Base-by-base conservation (phyloP, 1,284 basidiomycete genomes). In the Ceratobasidium sp. region DNA sequence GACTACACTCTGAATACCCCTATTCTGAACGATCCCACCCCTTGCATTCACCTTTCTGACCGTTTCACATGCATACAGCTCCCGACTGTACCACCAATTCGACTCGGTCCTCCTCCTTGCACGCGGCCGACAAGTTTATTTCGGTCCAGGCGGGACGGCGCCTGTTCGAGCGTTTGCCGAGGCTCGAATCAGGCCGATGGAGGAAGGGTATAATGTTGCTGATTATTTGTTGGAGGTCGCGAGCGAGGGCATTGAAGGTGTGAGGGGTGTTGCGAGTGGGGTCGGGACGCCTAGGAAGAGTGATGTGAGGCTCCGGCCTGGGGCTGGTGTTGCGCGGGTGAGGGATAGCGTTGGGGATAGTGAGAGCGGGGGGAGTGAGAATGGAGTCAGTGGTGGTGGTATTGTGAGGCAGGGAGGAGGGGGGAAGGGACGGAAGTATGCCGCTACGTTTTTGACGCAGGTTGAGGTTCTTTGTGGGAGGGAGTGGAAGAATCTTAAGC, bases 191-290 rank as follows among this genome's bases (percentile, higher is more conserved):
- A 3, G 48, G 13, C 77, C 89, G 88, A 13, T 74, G 71, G 71
- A 74, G 54, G 86, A 90, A 57, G 94, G 94, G 0, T 96, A 96
- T 86, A 97, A 97, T 81, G 89, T 96, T 20, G 96, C 96, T 0
- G 96, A 98, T 83, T 93, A 95, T 82, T 88, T 97, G 17, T 87
- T 97, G 15, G 95, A 97, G 80, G 88, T 97, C 66, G 94, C 95
- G 0, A 93, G 90, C 81, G 90, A 91, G n/a, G 71, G 46, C 13
- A 15, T 23, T n/a, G 17, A 42, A 10, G 33, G 12, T 77, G 7
- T 64, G 77, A 5, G 76, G 80, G 17, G 81, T 80, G 0, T 5
- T 4, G 26, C 59, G 6, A 61, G 59, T 28, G 38, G 38, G 17
- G 44, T 17, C 23, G 42, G n/a, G 3, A 67, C n/a, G 33, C 59